Evolutionary conservation across 2,329 filamentous ascomycete species (phyloP).

Genomic region (Ophiostoma himal-ulmi): DNA sequence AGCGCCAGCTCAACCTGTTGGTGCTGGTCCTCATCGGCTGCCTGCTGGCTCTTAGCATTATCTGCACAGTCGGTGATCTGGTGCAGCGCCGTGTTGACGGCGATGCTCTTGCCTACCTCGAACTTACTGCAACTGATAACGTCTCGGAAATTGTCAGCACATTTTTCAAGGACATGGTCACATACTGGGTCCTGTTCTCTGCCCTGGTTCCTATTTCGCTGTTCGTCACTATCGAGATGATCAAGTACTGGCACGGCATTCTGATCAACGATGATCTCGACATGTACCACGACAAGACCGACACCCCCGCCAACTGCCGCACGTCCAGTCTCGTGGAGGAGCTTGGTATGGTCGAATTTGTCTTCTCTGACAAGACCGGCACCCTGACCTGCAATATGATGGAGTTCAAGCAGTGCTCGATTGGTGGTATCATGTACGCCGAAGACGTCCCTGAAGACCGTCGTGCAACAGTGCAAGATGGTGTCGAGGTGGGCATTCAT

Average conservation of each 20-base stretch:
- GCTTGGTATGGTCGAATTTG: constrained; percentile 94
- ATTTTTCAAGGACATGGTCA: constrained; percentile 91
- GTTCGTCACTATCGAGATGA: constrained; percentile 94
- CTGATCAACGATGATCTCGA: constrained; percentile 96
- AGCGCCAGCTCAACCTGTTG: constrained; percentile 86
- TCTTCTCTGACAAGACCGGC: constrained; percentile 93
- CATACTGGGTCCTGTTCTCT: constrained; percentile 97
- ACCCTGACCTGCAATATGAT: constrained; percentile 90
- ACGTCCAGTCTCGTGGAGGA: constrained; percentile 97
- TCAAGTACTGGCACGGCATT: constrained; percentile 98
- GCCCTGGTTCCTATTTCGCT: constrained; percentile 94
- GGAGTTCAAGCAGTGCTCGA: constrained; percentile 95
- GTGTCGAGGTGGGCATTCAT: constrained; percentile 70
- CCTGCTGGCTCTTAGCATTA: constrained; percentile 74
- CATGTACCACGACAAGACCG: constrained; percentile 93
- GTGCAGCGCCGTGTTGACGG: constrained; percentile 63
- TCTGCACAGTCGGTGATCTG: constrained; percentile 88
- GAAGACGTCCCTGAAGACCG: constrained; percentile 89
- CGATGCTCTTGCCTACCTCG: constrained; percentile 64
- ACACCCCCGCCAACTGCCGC: constrained; percentile 91
- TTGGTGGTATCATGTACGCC: constrained; percentile 88
- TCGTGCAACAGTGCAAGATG: constrained; percentile 71
- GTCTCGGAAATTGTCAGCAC: constrained; percentile 58
- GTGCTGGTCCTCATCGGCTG: constrained; percentile 86
- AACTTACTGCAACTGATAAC: constrained; percentile 55